A percentile compares a stretch with the other conserved stretches of the same genome.
Conservation (phyloP, 495 filamentous ascomycete species). For the Aspergillus sclerotioniger region DNA sequence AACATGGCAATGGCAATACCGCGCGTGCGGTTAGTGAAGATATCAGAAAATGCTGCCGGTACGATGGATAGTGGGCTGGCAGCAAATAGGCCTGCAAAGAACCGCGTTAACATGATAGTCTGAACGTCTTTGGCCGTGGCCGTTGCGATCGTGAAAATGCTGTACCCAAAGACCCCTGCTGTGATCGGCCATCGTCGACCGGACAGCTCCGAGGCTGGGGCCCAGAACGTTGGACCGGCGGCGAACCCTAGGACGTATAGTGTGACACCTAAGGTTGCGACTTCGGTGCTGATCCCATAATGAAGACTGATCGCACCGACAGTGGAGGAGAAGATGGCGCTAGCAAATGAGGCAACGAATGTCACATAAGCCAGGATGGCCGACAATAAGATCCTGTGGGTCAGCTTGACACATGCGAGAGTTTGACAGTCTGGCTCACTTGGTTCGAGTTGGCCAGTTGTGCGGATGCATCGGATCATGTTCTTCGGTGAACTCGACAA, state of each 20-base stretch:
- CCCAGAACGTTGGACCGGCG: slow-evolving; percentile 54
- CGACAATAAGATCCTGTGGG: slow-evolving; percentile 21
- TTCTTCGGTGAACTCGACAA: slow-evolving; percentile 53
- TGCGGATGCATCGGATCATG: slow-evolving; percentile 53
- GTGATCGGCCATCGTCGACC: slow-evolving; percentile 58
- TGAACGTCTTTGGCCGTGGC: slow-evolving; percentile 59
- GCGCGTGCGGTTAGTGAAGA: slow-evolving; percentile 47
- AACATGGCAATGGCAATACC: slow-evolving; percentile 52
- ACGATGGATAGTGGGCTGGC: slow-evolving; percentile 45
- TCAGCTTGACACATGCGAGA: neutral
- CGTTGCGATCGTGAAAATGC: slow-evolving; percentile 53
- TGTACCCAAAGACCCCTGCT: slow-evolving; percentile 49
- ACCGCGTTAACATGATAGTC: slow-evolving; percentile 50
- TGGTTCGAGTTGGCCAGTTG: slow-evolving; percentile 43
- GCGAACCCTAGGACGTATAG: slow-evolving; percentile 56
- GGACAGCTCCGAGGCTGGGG: slow-evolving; percentile 73
- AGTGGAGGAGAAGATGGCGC: slow-evolving; percentile 54
- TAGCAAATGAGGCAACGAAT: slow-evolving; percentile 51
- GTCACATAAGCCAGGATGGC: slow-evolving; percentile 46
- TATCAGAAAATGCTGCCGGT: slow-evolving; percentile 48
- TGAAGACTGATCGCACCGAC: slow-evolving; percentile 34
- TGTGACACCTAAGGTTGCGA: slow-evolving; percentile 52
- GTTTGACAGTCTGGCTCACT: slow-evolving; percentile 6
- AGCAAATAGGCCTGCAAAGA: slow-evolving; percentile 48
- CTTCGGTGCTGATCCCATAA: slow-evolving; percentile 49